Conservation (phyloP, 495 filamentous ascomycete species). For the Tirmania nivea region DNA sequence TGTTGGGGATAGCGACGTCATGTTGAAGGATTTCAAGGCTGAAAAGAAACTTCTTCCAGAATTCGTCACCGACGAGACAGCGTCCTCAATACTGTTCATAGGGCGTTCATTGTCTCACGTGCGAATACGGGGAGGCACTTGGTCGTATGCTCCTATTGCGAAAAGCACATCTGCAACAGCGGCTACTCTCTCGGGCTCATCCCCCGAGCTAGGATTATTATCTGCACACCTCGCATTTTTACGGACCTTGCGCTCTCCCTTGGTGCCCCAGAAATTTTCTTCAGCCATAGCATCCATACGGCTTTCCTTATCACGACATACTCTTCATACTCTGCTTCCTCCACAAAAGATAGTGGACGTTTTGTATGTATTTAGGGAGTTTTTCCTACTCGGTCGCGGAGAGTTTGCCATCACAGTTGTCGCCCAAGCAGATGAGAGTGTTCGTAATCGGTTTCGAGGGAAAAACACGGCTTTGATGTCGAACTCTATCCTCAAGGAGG, state of each 20-base stretch:
- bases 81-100: constrained; percentile 71
- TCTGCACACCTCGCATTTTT: constrained; percentile 51
- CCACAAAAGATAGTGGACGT: constrained; percentile 51
- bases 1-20: constrained; percentile 22
- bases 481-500: constrained; percentile 51
- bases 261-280: constrained; percentile 46
- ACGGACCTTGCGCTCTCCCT: constrained; percentile 46
- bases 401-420: constrained; percentile 80
- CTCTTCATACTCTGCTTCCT: constrained; percentile 58
- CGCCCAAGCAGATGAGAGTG: constrained; percentile 55
- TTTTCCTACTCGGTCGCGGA: constrained; percentile 67
- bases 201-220: constrained; percentile 41
- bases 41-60: constrained; percentile 40
- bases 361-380: constrained; percentile 56
- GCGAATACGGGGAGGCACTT: constrained; percentile 26
- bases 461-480: constrained; percentile 14
- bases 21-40: constrained; percentile 30
- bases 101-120: constrained; percentile 75
- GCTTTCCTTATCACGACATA: constrained; percentile 57
- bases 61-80: constrained; percentile 55
- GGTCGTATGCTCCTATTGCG: constrained; percentile 14
- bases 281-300: constrained; percentile 53
- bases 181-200: constrained; percentile 20
- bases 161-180: constrained; percentile 15
- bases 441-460: constrained; percentile 36